Base-by-base conservation (phyloP, 2,329 filamentous ascomycete genomes). In the Ascochyta koolunga region DNA sequence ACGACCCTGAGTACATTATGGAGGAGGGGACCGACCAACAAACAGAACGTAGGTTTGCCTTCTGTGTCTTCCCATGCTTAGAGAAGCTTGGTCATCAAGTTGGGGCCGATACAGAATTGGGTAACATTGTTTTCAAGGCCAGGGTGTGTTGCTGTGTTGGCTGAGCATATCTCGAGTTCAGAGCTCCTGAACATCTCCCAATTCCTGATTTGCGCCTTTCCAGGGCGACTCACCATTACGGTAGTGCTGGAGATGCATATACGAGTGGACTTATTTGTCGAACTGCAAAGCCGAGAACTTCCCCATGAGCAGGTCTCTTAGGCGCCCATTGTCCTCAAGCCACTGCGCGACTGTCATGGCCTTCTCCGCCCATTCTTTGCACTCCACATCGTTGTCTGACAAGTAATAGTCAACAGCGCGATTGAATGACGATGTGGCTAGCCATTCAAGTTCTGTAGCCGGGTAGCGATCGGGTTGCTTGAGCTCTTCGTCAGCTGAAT, bases 401-500 rank as follows among this genome's bases (percentile, higher is more conserved):
- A 71, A 35, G 41, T 62, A 32, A 79, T 85, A 79, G 64, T 92
- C 89, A 5, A 91, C 78, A 0, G 83, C 86, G 55, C 86, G 86
- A 61, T 93, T 93, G 54, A 69, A 74, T 3, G 60, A 50, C 5
- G 81, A 86, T 1, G 84, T 83, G 0, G 86, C 84, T n/a, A 95
- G 82, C 88, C 89, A 95, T 65, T 91, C 87, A 1, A 93, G 75
- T 67, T 95, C 90, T 3, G 83, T 80, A 0, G 76, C 64, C 0
- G 90, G 89, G 66, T 90, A 90, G 1, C 75, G 70, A 1, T 76
- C 68, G 66, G 74, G 77, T 80, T 64, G 59, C 65, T 72, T 63
- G 13, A 13, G 19, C 13, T 49, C 46, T 27, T 50, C 31, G 60
- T 74, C 55, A 74, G 70, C 52, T 42, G 42, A 38, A 21, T 50